Conservation (phyloP, 2,329 filamentous ascomycete genomes). For the Drechslera avenae region DNA sequence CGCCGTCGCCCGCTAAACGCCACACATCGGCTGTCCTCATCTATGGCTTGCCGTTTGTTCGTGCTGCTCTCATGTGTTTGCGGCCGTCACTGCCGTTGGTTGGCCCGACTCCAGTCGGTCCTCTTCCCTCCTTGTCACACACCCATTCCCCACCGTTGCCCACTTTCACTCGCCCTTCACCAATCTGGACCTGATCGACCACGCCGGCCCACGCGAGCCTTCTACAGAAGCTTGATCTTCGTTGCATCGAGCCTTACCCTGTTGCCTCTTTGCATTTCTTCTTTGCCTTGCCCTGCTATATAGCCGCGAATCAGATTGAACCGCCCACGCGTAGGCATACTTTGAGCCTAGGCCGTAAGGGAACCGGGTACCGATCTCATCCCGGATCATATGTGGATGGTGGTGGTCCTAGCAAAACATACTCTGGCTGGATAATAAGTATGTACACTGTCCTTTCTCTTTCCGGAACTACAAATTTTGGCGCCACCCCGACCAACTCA, state of each 20-base stretch:
- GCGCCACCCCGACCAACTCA: conserved; percentile 36
- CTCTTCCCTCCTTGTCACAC: conserved; percentile 45
- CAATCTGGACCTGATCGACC: conserved; percentile 42
- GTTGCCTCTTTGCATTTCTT: conserved; percentile 34
- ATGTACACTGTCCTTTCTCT: conserved; percentile 45
- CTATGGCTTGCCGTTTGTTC: conserved; percentile 43
- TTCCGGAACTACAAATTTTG: conserved; percentile 39
- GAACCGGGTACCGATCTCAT: conserved; percentile 41
- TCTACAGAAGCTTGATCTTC: conserved; percentile 45
- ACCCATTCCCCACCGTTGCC: conserved; percentile 39
- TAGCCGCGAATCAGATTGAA: conserved; percentile 44
- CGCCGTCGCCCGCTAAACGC: conserved; percentile 42
- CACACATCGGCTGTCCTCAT: conserved; percentile 45
- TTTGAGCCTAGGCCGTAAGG: conserved; percentile 41
- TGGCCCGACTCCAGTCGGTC: conserved; percentile 43
- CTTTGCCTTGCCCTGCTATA: conserved; percentile 41
- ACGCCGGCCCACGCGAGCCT: conserved; percentile 42
- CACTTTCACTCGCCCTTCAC: conserved; percentile 37
- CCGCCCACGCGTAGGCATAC: conserved; percentile 39
- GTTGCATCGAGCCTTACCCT: conserved; percentile 37
- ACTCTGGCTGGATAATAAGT: conserved; percentile 42
- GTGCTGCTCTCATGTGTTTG: conserved; percentile 37
- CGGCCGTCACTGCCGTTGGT: conserved; percentile 39
- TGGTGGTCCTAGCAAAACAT: conserved; percentile 43
- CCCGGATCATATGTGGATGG: conserved; percentile 43